A percentile compares a stretch with the other conserved stretches of the same genome.
phyloP scores from a whole-genome alignment of 371 early-diverging fungal genomes.

The Syncephalastrum sp. region DNA sequence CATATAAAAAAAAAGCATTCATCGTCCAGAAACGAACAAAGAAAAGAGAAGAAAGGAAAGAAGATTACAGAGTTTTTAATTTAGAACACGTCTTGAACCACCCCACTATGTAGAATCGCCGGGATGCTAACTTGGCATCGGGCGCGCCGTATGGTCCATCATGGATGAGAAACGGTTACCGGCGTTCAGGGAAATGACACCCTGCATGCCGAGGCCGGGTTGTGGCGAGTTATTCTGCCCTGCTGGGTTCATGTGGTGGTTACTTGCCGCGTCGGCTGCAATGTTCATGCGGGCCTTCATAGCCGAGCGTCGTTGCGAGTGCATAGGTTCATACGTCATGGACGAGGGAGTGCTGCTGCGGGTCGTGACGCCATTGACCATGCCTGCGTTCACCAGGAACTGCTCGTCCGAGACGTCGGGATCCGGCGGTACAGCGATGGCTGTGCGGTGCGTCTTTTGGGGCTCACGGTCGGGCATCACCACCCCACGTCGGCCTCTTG shows the following conservation, averaged over 20 bases:
- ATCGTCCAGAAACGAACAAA: constrained; percentile 1
- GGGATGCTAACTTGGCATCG: constrained; percentile 2
- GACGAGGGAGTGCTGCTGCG: constrained; percentile 15
- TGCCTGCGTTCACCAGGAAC: constrained; percentile 23
- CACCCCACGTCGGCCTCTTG: constrained; percentile 68
- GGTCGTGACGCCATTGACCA: constrained; percentile 7
- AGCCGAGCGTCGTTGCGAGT: constrained; percentile 42
- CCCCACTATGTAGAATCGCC: no score
- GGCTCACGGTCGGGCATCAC: constrained; percentile 74
- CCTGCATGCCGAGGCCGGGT: constrained; percentile 13
- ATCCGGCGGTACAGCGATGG: constrained; percentile 35
- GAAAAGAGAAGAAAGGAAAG: neutral
- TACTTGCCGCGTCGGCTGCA: constrained; percentile 50
- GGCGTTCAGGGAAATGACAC: constrained; percentile 13
- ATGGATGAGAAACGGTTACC: constrained; percentile 18
- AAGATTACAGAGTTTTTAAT: neutral
- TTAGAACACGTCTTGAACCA: no score
- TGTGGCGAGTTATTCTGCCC: neutral
- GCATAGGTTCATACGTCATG: constrained; percentile 21
- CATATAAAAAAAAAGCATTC: neutral
- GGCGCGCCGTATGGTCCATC: constrained; percentile 9
- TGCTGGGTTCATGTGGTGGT: constrained; percentile 4
- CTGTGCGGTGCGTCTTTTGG: constrained; percentile 41
- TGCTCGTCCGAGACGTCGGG: constrained; percentile 45
- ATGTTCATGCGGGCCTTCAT: constrained; percentile 45